Conservation (phyloP, 2,329 filamentous ascomycete genomes). For the Teratosphaeria gauchensis region DNA sequence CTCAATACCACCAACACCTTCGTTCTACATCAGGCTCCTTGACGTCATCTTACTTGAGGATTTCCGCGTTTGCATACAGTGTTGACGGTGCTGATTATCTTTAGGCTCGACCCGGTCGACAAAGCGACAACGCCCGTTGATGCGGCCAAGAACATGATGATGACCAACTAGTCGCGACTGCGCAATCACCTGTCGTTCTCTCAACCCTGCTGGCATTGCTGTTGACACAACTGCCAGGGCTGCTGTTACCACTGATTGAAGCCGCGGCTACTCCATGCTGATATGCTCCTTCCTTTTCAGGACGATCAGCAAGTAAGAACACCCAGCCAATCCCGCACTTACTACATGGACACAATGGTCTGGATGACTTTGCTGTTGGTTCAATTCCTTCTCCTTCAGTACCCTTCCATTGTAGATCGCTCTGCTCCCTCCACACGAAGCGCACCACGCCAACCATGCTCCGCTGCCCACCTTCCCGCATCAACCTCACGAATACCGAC, state of each 20-base stretch:
- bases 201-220: too few species aligned
- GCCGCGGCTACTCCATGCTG: background rate
- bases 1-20: too few species aligned
- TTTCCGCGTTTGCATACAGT: too few species aligned
- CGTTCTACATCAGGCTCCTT: too few species aligned
- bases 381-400: background rate
- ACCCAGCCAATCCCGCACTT: background rate
- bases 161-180: too few species aligned
- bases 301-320: background rate
- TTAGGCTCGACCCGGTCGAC: too few species aligned
- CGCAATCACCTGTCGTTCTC: too few species aligned
- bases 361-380: background rate
- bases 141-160: too few species aligned
- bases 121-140: too few species aligned
- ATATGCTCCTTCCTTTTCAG: background rate
- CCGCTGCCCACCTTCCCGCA: constrained; percentile 17
- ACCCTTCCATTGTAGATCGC: background rate
- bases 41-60: too few species aligned
- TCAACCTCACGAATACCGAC: constrained; percentile 21
- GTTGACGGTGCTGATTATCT: too few species aligned
- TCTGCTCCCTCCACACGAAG: background rate
- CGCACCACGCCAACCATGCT: constrained; percentile 14
- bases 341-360: background rate
- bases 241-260: background rate
- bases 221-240: background rate